Evolutionary conservation across 73 alveolate species (phyloP), one percentile per base, ranked within the genome.

Genomic region (Paramecium primaurelia): DNA sequence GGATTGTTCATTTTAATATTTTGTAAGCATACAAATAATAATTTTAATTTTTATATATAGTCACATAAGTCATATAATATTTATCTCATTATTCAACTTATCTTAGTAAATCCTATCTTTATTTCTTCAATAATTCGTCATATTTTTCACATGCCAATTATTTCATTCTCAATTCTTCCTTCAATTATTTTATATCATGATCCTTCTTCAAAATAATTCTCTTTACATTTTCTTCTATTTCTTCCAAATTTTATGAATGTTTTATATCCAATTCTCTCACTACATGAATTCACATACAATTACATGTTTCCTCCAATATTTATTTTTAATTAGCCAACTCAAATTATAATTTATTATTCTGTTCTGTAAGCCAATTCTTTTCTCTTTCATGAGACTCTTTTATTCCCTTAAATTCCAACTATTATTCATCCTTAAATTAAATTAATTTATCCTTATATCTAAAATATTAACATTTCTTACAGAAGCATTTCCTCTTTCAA

Each of bases 81-180:
- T 64, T 64, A 64, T 32, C 42, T 75, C 88, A 75, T 75, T 75
- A 75, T 75, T 75, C 88, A 1, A 38, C 88, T 42, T 75, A 37
- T 44, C 91, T 5, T 26, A 80, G 49, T 88, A 92, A 91, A 58
- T 96, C 98, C 64, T 95, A 95, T 89, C 99, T 96, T 93, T 97
- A 98, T 84, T 96, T 96, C 86, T 98, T 97, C 16, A 98, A 95
- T 92, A 98, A 88, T 80, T 95, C 98, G 92, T 97, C 99, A 84
- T 93, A 93, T 93, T 98, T 98, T 77, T 95, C 94, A 40, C 97
- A 92, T 44, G 97, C 93, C 58, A 96, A 86, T 51, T 96, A 96
- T 93, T 94, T 95, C 58, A 94, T 77, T 86, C 95, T 95, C 6
- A 96, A 68, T 49, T 98, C 99, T 69, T 98, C 97, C 47, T 94